Evolutionary conservation across 2,329 filamentous ascomycete species (phyloP).

Genomic region (Teratosphaeria viscida): DNA sequence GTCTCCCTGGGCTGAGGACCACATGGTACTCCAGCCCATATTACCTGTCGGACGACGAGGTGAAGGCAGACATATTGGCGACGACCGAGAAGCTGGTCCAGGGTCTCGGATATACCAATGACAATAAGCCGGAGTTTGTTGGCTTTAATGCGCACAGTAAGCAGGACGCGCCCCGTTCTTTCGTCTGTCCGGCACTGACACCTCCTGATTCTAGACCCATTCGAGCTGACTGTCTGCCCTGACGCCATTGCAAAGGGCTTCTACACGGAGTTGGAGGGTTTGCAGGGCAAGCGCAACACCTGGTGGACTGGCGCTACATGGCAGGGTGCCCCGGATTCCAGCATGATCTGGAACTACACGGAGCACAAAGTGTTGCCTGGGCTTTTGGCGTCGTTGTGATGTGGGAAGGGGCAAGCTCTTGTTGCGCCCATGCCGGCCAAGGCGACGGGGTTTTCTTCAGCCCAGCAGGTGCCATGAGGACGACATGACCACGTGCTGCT

Average conservation of each 20-base stretch:
- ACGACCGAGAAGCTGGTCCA: constrained; percentile 1
- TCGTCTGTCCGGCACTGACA: not conserved
- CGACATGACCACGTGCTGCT: no score
- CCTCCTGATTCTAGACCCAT: constrained; percentile 3
- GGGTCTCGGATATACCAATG: not conserved
- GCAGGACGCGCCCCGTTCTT: not conserved
- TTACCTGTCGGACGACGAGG: constrained; percentile 5
- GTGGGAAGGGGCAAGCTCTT: not conserved
- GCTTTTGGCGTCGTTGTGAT: not conserved
- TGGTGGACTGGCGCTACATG: constrained; percentile 20
- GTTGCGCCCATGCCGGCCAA: not conserved
- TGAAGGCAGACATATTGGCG: constrained; percentile 8
- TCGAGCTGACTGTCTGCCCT: constrained; percentile 12
- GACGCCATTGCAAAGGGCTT: constrained; percentile 15
- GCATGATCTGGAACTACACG: constrained; percentile 20
- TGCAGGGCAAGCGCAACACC: constrained; percentile 16
- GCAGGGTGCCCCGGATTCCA: constrained; percentile 21
- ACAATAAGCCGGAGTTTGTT: not conserved
- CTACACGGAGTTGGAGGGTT: constrained; percentile 12
- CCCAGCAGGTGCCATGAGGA: no score
- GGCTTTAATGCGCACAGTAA: constrained; percentile 2
- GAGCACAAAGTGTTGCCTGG: constrained; percentile 3
- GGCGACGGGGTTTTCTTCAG: no score
- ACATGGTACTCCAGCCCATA: constrained; percentile 8
- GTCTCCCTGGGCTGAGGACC: constrained; percentile 4